Percentiles rank a stretch among this genome's conserved stretches.
Conservation (phyloP, 2,329 filamentous ascomycete genomes). For the Colletotrichum abscissum region DNA sequence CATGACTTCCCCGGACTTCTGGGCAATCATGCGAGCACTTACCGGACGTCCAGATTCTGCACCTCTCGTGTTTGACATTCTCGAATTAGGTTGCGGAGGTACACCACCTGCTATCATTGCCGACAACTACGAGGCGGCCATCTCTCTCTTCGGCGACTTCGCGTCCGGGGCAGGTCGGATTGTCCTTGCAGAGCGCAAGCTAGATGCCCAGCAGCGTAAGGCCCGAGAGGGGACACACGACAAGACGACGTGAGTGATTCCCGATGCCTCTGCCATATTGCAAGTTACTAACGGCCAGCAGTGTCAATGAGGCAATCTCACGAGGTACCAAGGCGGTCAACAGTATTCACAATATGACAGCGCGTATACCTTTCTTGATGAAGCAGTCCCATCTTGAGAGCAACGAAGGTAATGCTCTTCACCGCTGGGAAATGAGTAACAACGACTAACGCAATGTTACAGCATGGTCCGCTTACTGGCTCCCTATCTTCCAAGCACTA, state of each 20-base stretch:
- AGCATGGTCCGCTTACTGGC: conserved; percentile 99
- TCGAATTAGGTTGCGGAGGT: conserved; percentile 80
- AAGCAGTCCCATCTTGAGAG: conserved; percentile 92
- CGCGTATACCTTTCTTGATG: conserved; percentile 86
- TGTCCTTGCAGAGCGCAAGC: conserved; percentile 75
- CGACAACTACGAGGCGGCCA: conserved; percentile 93
- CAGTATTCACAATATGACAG: conserved; percentile 84
- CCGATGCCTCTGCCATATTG: conserved; percentile 49
- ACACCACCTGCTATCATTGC: conserved; percentile 87
- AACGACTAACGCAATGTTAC: conserved; percentile 41
- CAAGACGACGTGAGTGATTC: conserved; percentile 63
- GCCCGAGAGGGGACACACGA: conserved; percentile 59
- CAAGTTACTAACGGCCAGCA: background rate
- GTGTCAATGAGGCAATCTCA: conserved; percentile 71
- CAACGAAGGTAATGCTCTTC: conserved; percentile 72
- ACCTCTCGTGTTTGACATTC: conserved; percentile 84
- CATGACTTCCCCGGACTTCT: conserved; percentile 97
- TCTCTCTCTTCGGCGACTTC: conserved; percentile 88
- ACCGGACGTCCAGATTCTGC: conserved; percentile 77
- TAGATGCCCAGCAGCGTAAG: conserved; percentile 59
- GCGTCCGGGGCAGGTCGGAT: conserved; percentile 84
- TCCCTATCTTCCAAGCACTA: conserved; percentile 90
- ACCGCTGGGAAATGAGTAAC: background rate
- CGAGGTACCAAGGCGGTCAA: conserved; percentile 85
- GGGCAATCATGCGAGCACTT: conserved; percentile 86